Evolutionary conservation across 2,329 filamentous ascomycete species (phyloP).

Genomic region (Purpureocillium takamizusanense): DNA sequence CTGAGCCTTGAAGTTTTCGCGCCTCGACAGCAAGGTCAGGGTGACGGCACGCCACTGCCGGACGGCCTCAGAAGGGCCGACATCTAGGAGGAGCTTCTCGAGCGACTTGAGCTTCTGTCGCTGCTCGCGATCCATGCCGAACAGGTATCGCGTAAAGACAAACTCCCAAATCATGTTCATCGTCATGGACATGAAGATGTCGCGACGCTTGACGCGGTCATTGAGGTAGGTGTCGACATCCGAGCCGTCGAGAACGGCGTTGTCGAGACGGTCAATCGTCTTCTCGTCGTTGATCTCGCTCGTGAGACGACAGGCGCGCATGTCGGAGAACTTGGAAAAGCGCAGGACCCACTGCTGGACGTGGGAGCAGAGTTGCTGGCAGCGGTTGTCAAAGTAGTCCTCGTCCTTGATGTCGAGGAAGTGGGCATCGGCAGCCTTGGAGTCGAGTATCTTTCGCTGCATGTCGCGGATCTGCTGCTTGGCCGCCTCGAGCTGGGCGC

Average conservation of each 20-base stretch:
- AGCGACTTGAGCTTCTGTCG: conserved; percentile 93
- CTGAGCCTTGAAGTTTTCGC: conserved; percentile 72
- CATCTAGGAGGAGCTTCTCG: conserved; percentile 83
- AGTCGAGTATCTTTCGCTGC: conserved; percentile 44
- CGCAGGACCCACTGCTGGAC: conserved; percentile 96
- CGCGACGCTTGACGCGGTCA: conserved; percentile 79
- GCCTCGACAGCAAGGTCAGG: conserved; percentile 74
- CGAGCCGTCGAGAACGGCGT: conserved; percentile 85
- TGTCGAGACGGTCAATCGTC: conserved; percentile 88
- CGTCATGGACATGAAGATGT: conserved; percentile 96
- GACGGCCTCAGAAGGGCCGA: conserved; percentile 81
- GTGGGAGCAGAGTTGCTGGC: conserved; percentile 89
- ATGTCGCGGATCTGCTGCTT: conserved; percentile 48
- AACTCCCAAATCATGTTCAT: conserved; percentile 99
- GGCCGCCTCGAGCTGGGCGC: conserved; percentile 67
- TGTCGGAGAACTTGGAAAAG: conserved; percentile 96
- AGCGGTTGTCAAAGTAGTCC: conserved; percentile 90
- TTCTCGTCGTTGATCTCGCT: conserved; percentile 84
- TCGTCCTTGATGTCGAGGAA: conserved; percentile 79
- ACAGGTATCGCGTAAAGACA: conserved; percentile 94
- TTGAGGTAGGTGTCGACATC: conserved; percentile 83
- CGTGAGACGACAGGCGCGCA: conserved; percentile 74
- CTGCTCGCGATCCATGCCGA: conserved; percentile 97
- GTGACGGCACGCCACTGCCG: conserved; percentile 96
- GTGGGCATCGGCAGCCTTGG: conserved; percentile 54